Evolutionary conservation across 306 rosid genomes (phyloP), one percentile per base, ranked within the genome.

Genomic region (Corylus heterophylla): DNA sequence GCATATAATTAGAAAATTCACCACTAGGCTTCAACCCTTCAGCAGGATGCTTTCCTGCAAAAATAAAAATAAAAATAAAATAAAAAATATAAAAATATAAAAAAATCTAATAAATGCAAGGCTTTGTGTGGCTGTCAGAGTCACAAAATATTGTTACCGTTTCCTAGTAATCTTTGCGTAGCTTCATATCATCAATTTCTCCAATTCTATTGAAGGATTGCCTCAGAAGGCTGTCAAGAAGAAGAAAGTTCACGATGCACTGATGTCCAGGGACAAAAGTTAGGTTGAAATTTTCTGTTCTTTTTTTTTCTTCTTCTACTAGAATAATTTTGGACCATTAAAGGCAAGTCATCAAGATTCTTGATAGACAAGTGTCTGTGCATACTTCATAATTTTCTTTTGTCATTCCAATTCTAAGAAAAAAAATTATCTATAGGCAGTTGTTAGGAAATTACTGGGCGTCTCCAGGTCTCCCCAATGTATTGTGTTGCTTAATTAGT

Each of bases 11-110:
- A 59, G 80, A 73, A 49, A 49, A 81, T 45, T 68, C 70, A 74
- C 50, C 56, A 66, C 47, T 69, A 25, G 83, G 74, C 68, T 59
- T 82, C 67, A 77, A 77, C n/a, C 64, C 82, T 31, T 79, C 77
- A 79, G 78, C 78, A 51, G 73, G 83, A 48, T 62, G 76, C 48
- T 80, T 78, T 85, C 83, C 92, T 78, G 87, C 25, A 9, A 37
- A 79, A 80, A 61, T 78, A 70, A 61, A 74, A 82, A n/a, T n/a
- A n/a, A n/a, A n/a, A n/a, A n/a, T n/a, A n/a, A 80, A 61, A 22
- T 22, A 22, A 0, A 22, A 22, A 22, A 22, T 22, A 22, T 22
- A 22, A 22, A 22, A 22, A 22, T 22, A 22, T 0, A 22, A 22
- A 78, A 70, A 61, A 73, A 82, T 82, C 86, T 81, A 52, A 80